Base-by-base conservation (phyloP, 306 rosid genomes). In the Fagus sylvatica region DNA sequence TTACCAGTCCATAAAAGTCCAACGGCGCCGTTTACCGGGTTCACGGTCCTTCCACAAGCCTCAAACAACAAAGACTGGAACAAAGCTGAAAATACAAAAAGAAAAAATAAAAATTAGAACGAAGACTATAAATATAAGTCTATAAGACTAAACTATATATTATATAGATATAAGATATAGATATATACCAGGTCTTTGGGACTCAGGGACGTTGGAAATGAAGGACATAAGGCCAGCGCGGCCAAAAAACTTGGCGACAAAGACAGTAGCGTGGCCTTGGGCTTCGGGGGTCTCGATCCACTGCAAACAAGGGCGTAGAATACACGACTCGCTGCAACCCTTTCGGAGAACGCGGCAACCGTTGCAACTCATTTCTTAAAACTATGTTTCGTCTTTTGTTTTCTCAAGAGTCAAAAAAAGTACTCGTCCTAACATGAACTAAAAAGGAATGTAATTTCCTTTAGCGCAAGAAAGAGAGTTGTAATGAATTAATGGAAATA, bases 161-260 rank as follows among this genome's bases (percentile, higher is more conserved):
- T 22, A 22, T 22, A 22, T 15, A 17, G 37, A 17, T 19, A 5
- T 1, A 6, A 7, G 34, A 8, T 40, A 22, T 12, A 40, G 40
- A 39, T 17, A 6, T 13, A 34, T 80, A 94, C 98, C 90, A 4
- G 98, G 97, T 56, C 98, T 46, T 46, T 91, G 98, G 4, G 89
- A 66, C 41, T 90, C 80, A 1, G 98, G 97, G 4, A 95, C 98
- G 87, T 95, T 95, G 76, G 98, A 91, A 81, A 95, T 95, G 90
- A 95, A 95, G 72, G 98, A 89, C 92, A 95, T 92, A 61, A 95
- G 98, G 66, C 97, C 98, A 11, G 98, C 98, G 28, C 98, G 98
- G 85, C 98, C 98, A 34, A 95, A 95, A 88, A 95, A 95, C 89
- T 95, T 95, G 80, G 98, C 98, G 1, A 95, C 98, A 57, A 95